phyloP scores from a whole-genome alignment of 1,139 yeast genomes.

The Taphrina communis region DNA sequence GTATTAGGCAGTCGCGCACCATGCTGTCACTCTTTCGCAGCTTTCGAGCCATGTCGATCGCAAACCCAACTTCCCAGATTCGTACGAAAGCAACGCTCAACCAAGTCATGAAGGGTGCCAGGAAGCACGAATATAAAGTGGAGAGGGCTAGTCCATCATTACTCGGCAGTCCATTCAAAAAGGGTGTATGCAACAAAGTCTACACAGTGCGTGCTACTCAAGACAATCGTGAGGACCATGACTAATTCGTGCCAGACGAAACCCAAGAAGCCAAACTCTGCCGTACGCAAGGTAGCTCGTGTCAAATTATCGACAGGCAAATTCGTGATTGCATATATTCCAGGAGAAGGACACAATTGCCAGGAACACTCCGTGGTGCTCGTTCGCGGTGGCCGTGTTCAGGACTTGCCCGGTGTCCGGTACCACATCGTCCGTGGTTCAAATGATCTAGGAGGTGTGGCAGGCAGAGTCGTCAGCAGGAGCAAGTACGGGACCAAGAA shows the following conservation, averaged over 20 bases:
- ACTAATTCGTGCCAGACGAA: slow-evolving; percentile 53
- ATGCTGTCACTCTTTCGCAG: slow-evolving; percentile 20
- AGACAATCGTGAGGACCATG: not conserved
- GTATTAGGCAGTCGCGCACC: not conserved
- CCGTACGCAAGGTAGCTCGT: slow-evolving; percentile 95
- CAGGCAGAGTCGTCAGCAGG: slow-evolving; percentile 85
- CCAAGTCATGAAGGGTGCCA: slow-evolving; percentile 46
- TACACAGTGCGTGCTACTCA: slow-evolving; percentile 33
- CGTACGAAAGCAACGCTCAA: slow-evolving; percentile 45
- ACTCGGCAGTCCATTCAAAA: slow-evolving; percentile 41
- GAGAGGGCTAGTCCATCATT: slow-evolving; percentile 41
- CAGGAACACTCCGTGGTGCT: slow-evolving; percentile 91
- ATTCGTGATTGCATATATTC: slow-evolving; percentile 88
- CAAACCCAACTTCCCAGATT: not conserved
- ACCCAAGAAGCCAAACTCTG: slow-evolving; percentile 98
- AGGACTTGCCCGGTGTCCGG: slow-evolving; percentile 98
- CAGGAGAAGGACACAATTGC: slow-evolving; percentile 94
- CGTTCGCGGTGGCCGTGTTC: slow-evolving; percentile 96
- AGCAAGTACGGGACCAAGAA: slow-evolving; percentile 93
- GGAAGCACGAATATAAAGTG: slow-evolving; percentile 40
- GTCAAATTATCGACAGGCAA: slow-evolving; percentile 91
- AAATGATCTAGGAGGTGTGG: slow-evolving; percentile 92
- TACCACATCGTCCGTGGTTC: slow-evolving; percentile 94
- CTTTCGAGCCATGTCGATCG: not conserved
- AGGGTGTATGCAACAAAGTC: slow-evolving; percentile 44